phyloP scores from a whole-genome alignment of 371 early-diverging fungal genomes.

The Mortierella sp. region DNA sequence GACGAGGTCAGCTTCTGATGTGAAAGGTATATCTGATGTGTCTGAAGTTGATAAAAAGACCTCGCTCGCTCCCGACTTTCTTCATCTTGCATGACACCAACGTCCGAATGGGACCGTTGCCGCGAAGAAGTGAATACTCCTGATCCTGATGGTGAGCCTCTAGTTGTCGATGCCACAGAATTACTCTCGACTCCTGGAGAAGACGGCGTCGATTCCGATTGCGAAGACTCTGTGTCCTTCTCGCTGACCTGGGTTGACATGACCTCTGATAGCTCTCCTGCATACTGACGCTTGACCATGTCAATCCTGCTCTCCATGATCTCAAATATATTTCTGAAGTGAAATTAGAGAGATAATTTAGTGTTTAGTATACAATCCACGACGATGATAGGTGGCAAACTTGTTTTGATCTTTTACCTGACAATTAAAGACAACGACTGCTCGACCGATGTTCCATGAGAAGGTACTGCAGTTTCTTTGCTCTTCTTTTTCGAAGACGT shows the following conservation, averaged over 20 bases:
- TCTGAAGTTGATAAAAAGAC: slow-evolving; percentile 44
- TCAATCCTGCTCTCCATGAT: slow-evolving; percentile 52
- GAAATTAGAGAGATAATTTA: background rate
- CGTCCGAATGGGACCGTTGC: slow-evolving; percentile 27
- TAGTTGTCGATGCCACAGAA: background rate
- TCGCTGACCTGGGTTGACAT: slow-evolving; percentile 28
- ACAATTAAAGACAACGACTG: slow-evolving; percentile 33
- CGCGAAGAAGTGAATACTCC: background rate
- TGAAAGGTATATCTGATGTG: slow-evolving; percentile 33
- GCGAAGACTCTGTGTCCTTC: slow-evolving; percentile 18
- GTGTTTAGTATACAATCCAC: background rate
- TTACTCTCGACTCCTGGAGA: slow-evolving; percentile 21
- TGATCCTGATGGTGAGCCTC: slow-evolving; percentile 6
- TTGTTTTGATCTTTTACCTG: slow-evolving; percentile 11
- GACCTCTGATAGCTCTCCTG: slow-evolving; percentile 40
- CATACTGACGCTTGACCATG: slow-evolving; percentile 49
- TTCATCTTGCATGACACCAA: slow-evolving; percentile 21
- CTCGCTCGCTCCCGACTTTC: slow-evolving; percentile 24
- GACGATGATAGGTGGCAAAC: no score
- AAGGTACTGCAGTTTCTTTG: slow-evolving; percentile 16
- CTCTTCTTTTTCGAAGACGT: slow-evolving; percentile 17
- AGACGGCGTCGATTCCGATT: slow-evolving; percentile 25
- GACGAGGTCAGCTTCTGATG: slow-evolving; percentile 31
- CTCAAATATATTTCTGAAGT: slow-evolving; percentile 44
- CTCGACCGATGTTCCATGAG: slow-evolving; percentile 19